These are phyloP conservation scores for Scheffersomyces parashehatae DNA, from an alignment of 1,139 yeast species.

Conservation along the genomic window DNA sequence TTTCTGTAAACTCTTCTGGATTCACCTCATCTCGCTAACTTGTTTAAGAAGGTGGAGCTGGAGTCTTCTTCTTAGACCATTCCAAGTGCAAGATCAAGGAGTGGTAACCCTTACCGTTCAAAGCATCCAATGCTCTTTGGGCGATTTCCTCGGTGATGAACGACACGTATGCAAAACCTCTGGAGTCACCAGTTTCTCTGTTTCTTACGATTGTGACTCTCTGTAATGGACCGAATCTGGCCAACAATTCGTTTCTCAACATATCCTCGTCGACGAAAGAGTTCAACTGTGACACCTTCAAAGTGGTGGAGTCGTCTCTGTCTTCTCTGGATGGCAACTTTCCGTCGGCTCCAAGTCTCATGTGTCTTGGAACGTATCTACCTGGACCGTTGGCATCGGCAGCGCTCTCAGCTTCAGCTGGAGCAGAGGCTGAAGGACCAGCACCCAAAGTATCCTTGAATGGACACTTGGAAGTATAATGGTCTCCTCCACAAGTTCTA, in stretches of 20 bases:
- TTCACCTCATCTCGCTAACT: too few species aligned
- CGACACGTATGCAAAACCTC: slow-evolving; percentile 97
- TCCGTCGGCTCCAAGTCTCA: slow-evolving; percentile 63
- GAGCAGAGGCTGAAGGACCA: slow-evolving; percentile 34
- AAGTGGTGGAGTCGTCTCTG: slow-evolving; percentile 84
- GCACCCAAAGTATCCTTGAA: slow-evolving; percentile 85
- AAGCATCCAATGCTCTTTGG: slow-evolving; percentile 70
- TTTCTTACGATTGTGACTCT: slow-evolving; percentile 87
- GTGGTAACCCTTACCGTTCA: slow-evolving; percentile 92
- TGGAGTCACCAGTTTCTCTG: slow-evolving; percentile 90
- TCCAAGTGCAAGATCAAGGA: slow-evolving; percentile 84
- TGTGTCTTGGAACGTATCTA: slow-evolving; percentile 78
- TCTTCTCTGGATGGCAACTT: slow-evolving; percentile 55
- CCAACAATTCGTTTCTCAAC: slow-evolving; percentile 71
- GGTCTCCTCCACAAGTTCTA: slow-evolving; percentile 93
- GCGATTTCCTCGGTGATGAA: slow-evolving; percentile 72
- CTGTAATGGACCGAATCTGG: slow-evolving; percentile 69
- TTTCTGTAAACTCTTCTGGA: too few species aligned
- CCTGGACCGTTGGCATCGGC: slow-evolving; percentile 36
- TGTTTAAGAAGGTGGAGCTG: not conserved
- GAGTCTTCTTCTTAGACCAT: slow-evolving; percentile 46
- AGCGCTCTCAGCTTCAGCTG: slow-evolving; percentile 33
- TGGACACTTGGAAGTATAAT: slow-evolving; percentile 95
- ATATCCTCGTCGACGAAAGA: slow-evolving; percentile 81
- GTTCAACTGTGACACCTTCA: slow-evolving; percentile 90